phyloP scores from a whole-genome alignment of 371 early-diverging fungal species.

The Lichtheimia hyalospora region DNA sequence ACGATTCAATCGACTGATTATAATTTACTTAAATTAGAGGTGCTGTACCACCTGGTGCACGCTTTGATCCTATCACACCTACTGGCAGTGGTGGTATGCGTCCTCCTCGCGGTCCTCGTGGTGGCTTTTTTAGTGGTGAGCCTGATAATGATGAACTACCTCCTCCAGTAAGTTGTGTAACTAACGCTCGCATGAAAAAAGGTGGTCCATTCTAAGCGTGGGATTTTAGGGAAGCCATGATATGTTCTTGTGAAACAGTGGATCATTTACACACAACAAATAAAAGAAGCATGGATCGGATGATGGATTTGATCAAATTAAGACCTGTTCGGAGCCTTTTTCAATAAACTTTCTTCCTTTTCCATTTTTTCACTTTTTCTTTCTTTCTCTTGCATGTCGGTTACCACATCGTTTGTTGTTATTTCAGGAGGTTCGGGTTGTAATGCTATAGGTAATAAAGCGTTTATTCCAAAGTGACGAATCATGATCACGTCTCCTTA shows the following conservation, averaged over 20 bases:
- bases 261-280: not conserved
- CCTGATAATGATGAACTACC: conserved; percentile 78
- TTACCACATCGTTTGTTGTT: conserved; percentile 36
- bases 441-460: conserved; percentile 49
- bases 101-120: conserved; percentile 36
- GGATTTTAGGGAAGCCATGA: conserved; percentile 54
- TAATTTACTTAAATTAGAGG: conserved; percentile 37
- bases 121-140: conserved; percentile 59
- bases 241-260: conserved; percentile 60
- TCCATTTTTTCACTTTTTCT: conserved; percentile 3
- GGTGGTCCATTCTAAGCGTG: no score
- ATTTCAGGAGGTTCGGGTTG: conserved; percentile 71
- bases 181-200: no score
- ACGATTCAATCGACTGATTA: not conserved
- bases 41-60: conserved; percentile 91
- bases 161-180: conserved; percentile 62
- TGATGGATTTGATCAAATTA: conserved; percentile 6
- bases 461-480: not conserved
- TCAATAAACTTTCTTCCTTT: not conserved
- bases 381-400: not conserved
- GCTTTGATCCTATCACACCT: conserved; percentile 93
- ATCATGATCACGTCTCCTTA: not conserved
- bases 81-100: conserved; percentile 27
- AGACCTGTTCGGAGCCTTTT: not conserved
- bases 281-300: not conserved